Conservation (phyloP, 495 filamentous ascomycete genomes). For the Zalerion maritima region DNA sequence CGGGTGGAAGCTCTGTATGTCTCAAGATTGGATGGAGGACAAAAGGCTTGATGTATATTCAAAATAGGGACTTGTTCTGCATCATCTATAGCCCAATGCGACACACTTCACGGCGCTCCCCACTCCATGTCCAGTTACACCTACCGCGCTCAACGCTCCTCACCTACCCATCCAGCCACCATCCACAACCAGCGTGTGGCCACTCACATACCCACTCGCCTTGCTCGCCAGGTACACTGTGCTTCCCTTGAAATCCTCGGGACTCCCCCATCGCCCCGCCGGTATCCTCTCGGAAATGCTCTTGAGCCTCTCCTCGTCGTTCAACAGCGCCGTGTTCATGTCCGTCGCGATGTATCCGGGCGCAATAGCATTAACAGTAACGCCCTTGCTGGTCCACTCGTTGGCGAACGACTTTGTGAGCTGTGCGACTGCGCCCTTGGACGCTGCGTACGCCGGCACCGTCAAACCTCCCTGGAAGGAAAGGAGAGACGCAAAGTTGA, state of each 20-base stretch:
- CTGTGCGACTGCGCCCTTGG: slow-evolving; percentile 76
- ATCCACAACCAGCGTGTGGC: slow-evolving; percentile 70
- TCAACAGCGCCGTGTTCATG: slow-evolving; percentile 77
- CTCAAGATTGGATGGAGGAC: no score
- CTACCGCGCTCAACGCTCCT: no score
- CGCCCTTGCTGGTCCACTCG: slow-evolving; percentile 66
- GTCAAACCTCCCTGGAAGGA: slow-evolving; percentile 87
- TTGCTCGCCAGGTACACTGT: slow-evolving; percentile 64
- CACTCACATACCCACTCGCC: slow-evolving; percentile 69
- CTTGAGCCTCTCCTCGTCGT: slow-evolving; percentile 49
- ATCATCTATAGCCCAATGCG: no score
- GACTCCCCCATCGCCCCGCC: slow-evolving; percentile 69
- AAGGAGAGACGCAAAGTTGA: slow-evolving; percentile 75
- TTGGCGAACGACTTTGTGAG: slow-evolving; percentile 80
- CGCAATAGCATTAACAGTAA: slow-evolving; percentile 73
- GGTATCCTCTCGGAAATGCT: slow-evolving; percentile 76
- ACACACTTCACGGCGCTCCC: no score
- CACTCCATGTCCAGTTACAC: no score
- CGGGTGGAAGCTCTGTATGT: no score
- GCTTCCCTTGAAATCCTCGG: slow-evolving; percentile 81
- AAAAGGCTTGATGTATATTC: no score
- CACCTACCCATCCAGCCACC: slow-evolving; percentile 91
- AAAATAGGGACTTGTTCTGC: no score
- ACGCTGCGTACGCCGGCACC: slow-evolving; percentile 80
- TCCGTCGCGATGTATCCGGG: slow-evolving; percentile 76